phyloP scores from a whole-genome alignment of 2,329 filamentous ascomycete species.

The Alternaria burnsii region DNA sequence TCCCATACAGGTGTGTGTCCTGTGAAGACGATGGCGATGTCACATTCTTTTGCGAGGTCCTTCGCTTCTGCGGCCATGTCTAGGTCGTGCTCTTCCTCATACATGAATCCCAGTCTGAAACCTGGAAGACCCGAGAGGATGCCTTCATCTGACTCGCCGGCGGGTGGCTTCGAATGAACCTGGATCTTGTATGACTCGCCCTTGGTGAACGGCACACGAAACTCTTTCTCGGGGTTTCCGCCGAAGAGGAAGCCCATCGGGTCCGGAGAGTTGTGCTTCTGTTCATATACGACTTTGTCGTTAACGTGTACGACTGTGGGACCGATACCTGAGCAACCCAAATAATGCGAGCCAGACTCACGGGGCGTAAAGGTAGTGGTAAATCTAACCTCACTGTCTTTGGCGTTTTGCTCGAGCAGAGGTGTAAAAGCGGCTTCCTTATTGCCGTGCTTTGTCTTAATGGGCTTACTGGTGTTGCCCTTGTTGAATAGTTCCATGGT shows the following conservation, averaged over 20 bases:
- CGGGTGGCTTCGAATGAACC: constrained; percentile 66
- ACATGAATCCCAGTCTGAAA: constrained; percentile 48
- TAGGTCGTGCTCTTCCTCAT: constrained; percentile 37
- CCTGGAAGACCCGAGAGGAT: constrained; percentile 44
- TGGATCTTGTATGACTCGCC: constrained; percentile 67
- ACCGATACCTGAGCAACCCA: constrained; percentile 47
- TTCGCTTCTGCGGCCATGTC: constrained; percentile 39
- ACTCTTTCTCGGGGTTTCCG: constrained; percentile 70
- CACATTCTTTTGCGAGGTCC: constrained; percentile 37
- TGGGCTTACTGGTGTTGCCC: constrained; percentile 32
- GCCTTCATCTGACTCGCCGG: constrained; percentile 50
- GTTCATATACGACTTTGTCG: constrained; percentile 38
- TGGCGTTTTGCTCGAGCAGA: constrained; percentile 32
- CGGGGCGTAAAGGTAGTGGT: constrained; percentile 35
- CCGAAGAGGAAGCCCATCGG: constrained; percentile 72
- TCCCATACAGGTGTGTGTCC: constrained; percentile 48
- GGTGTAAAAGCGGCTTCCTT: constrained; percentile 40
- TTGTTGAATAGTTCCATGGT: constrained; percentile 40
- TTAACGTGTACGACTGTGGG: constrained; percentile 43
- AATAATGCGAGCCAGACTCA: constrained; percentile 41
- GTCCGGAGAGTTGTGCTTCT: constrained; percentile 61
- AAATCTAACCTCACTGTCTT: constrained; percentile 36
- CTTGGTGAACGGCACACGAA: constrained; percentile 65
- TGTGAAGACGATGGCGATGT: constrained; percentile 46
- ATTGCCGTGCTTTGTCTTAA: constrained; percentile 31